Evolutionary conservation across 768 basidiomycete genomes (phyloP), one percentile per base, ranked within the genome.

Genomic region (Terana coerulea): DNA sequence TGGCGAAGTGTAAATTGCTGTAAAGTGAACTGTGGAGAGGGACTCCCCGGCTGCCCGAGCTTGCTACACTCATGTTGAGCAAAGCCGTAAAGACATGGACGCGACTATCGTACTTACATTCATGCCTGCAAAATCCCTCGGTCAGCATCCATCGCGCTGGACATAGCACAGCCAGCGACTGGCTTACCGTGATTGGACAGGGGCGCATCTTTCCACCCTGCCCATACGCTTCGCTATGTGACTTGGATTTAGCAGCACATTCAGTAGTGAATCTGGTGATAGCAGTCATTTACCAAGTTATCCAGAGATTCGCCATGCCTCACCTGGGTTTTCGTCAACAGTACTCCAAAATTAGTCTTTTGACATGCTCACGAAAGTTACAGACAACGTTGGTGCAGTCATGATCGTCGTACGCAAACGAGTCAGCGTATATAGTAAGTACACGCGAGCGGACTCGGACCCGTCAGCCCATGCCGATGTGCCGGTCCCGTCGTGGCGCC

Each of bases 261-360:
- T 41, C 25, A 22, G 12, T 21, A 8, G 24, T 24, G 49, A 36
- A 6, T 10, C 30, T n/a, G 17, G 29, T n/a, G 44, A 43, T 9
- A 15, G 8, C 14, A 30, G 22, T 30, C 22, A 62, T 80, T 41
- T 43, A 86, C 88, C 61, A 84, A 55, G 58, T 91, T 91, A 57
- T 91, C 88, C 29, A 76, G 80, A 7, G 88, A 88, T 60, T 91
- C 86, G 25, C 81, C 88, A 63, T 91, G 88, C 47, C 88, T 74
- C 57, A 89, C 73, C 86, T 90, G 51, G 35, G 26, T 14, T 26
- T 33, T 49, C 31, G 26, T 26, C 11, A 48, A 40, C 9, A 48
- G 17, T 19, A 29, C 25, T 41, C 28, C 26, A 44, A 22, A 28
- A 7, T 11, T 15, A 28, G 6, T 24, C 21, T 14, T 26, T 17